Evolutionary conservation across 2,329 filamentous ascomycete species (phyloP).

Genomic region (Penicillium hesseltinei): DNA sequence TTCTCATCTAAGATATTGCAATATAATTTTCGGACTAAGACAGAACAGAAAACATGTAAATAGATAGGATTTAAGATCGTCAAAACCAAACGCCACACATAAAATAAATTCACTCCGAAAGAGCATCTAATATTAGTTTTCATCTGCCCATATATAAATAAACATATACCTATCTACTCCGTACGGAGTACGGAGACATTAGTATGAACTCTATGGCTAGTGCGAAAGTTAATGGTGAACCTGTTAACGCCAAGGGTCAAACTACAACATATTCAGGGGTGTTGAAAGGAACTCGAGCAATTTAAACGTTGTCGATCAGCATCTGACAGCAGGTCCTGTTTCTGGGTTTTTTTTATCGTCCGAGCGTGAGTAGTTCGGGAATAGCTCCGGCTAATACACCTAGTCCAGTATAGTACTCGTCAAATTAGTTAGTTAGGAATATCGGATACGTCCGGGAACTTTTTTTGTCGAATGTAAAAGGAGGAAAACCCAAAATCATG

Average conservation of each 20-base stretch:
- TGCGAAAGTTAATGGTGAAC: neutral
- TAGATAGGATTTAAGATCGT: neutral
- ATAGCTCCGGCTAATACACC: conserved; percentile 1
- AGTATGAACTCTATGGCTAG: neutral
- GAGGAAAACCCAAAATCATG: neutral
- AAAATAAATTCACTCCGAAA: neutral
- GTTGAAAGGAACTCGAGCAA: neutral
- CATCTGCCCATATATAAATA: neutral
- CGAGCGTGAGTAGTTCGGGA: neutral
- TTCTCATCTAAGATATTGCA: neutral
- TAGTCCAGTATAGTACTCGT: neutral
- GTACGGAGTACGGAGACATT: neutral
- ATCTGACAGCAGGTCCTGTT: conserved; percentile 2
- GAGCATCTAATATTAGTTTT: neutral
- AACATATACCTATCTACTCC: neutral
- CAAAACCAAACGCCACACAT: neutral
- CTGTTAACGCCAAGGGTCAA: neutral
- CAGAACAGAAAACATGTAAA: neutral
- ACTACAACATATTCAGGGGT: neutral
- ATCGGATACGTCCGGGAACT: no score
- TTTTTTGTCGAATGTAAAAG: neutral
- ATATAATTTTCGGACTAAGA: no score
- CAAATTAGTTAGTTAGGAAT: neutral
- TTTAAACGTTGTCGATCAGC: conserved; percentile 7
- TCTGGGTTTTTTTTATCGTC: neutral